A percentile compares a stretch with the other conserved stretches of the same genome.
These are phyloP conservation scores for Chytridium lagenaria DNA, from an alignment of 371 early-diverging fungal species.

Conservation along the genomic window DNA sequence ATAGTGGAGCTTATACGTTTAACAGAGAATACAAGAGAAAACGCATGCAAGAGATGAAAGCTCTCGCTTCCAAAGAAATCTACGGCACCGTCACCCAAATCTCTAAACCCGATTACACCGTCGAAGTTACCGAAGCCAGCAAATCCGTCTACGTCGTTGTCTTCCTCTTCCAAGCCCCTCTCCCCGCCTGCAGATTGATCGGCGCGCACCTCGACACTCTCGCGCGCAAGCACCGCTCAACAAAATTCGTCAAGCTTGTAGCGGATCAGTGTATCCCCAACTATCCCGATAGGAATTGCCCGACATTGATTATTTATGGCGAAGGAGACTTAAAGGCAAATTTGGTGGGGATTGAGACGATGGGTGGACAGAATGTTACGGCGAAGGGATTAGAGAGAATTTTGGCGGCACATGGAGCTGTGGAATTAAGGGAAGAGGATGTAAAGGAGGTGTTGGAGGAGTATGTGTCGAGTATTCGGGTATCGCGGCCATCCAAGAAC, in stretches of 20 bases:
- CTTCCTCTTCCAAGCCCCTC: slow-evolving; percentile 75
- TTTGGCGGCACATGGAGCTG: slow-evolving; percentile 41
- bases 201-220: slow-evolving; percentile 74
- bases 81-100: slow-evolving; percentile 85
- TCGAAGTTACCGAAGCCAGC: slow-evolving; percentile 90
- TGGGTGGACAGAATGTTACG: slow-evolving; percentile 84
- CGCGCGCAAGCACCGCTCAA: slow-evolving; percentile 81
- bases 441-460: slow-evolving; percentile 18
- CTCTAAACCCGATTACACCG: slow-evolving; percentile 88
- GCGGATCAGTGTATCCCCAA: slow-evolving; percentile 92
- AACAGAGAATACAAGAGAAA: slow-evolving; percentile 63
- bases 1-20: neutral
- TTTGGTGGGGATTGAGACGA: slow-evolving; percentile 76
- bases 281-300: slow-evolving; percentile 85
- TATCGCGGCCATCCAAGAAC: neutral
- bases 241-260: slow-evolving; percentile 92
- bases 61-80: slow-evolving; percentile 65
- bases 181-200: slow-evolving; percentile 84
- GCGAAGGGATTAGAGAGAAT: slow-evolving; percentile 53
- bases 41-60: slow-evolving; percentile 79
- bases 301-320: slow-evolving; percentile 86
- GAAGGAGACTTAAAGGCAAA: slow-evolving; percentile 85
- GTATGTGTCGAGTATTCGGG: slow-evolving; percentile 21
- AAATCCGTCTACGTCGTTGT: slow-evolving; percentile 76
- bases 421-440: slow-evolving; percentile 23